Percentiles rank a stretch among this genome's conserved stretches.
Evolutionary conservation across 176 grass and related monocot species (phyloP).

Genomic region (Oryza brachyantha): DNA sequence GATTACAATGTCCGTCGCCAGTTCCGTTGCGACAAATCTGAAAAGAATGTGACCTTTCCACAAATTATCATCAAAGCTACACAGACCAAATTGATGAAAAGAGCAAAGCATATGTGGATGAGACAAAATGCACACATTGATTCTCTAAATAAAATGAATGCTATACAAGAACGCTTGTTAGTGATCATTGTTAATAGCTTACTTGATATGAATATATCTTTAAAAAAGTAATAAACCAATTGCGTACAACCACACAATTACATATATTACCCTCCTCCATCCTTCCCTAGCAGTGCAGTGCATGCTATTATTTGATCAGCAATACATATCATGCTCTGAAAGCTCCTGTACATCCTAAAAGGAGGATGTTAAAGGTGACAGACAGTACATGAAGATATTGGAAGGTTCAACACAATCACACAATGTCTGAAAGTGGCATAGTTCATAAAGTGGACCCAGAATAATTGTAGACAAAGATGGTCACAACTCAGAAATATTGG

Average conservation of each 20-base stretch:
- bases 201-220: neutral
- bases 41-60: constrained; percentile 28
- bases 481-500: neutral
- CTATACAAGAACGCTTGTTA: neutral
- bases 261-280: neutral
- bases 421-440: neutral
- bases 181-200: neutral
- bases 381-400: neutral
- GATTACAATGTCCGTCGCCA: constrained; percentile 85
- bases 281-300: neutral
- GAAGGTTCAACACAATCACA: neutral
- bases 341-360: neutral
- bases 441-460: constrained; percentile 2
- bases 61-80: constrained; percentile 15
- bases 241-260: neutral
- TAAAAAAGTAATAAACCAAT: neutral
- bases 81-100: neutral
- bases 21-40: constrained; percentile 94
- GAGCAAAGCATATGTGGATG: neutral
- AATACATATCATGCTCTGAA: constrained; percentile 5
- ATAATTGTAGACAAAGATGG: neutral
- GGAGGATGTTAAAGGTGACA: constrained; percentile 2
- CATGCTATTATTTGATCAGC: neutral
- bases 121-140: neutral
- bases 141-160: neutral